Base-by-base conservation (phyloP, 1,284 basidiomycete genomes). In the Ustilago loliicola region DNA sequence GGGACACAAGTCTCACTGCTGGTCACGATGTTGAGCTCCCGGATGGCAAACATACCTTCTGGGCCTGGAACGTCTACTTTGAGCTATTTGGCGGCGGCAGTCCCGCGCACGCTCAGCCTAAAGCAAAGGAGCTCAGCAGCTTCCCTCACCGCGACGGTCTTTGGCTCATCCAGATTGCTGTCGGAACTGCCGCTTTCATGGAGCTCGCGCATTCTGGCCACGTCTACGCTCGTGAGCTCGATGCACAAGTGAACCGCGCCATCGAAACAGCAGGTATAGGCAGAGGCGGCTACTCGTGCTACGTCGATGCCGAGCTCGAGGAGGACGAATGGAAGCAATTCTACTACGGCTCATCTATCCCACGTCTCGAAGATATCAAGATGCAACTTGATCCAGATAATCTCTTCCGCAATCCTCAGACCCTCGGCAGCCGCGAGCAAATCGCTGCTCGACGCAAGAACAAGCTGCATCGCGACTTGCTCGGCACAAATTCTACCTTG, bases 1-100 rank as follows among this genome's bases (percentile, higher is more conserved):
- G 79, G 79, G 63, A 80, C 19, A 76, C 72, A 11, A 67, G 64
- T 21, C n/a, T 61, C 19, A 38, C 52, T 0, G 34, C 61, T 9
- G 75, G 72, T 8, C 32, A 61, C 6, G 23, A 77, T 8, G 64
- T 59, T n/a, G 48, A 66, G 15, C 66, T 74, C 1, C 36, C 61
- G 17, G 56, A 76, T 30, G 70, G 77, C 34, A 69, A 65, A 40
- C 51, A 54, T 19, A 21, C 40, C 21, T 52, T 64, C 9, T 84
- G 75, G 73, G 65, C 48, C 8, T 84, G 83, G 83, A 83, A 84
- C 61, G 74, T 84, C 23, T 84, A 82, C 61, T 65, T 84, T 38
- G 83, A 84, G 66, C 58, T 84, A 21, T 82, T 76, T 55, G 83
- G 83, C n/a, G 82, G 81, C 9, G 63, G 61, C 6, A 51, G 25